These are phyloP conservation scores for Sarocladiaceae sp. DNA, from an alignment of 2,329 filamentous ascomycete species.

Conservation along the genomic window DNA sequence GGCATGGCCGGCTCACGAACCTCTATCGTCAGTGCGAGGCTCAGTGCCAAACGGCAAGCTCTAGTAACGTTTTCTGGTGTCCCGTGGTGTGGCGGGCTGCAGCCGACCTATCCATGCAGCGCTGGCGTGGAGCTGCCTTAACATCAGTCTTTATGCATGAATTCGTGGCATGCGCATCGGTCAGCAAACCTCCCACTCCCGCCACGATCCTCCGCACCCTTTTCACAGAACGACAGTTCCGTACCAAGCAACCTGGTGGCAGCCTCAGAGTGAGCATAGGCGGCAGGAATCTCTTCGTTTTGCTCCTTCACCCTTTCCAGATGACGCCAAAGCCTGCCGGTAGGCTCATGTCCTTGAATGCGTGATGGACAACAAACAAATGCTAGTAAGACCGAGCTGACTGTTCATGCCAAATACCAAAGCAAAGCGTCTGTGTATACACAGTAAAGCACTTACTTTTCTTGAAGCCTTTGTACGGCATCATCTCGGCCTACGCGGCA, in stretches of 20 bases:
- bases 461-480: too few species aligned
- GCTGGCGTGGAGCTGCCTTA: slow-evolving; percentile 8
- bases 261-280: background rate
- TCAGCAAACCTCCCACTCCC: slow-evolving; percentile 2
- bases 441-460: too few species aligned
- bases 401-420: too few species aligned
- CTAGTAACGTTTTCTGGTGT: slow-evolving; percentile 1
- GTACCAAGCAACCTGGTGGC: background rate
- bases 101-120: slow-evolving; percentile 4
- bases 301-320: too few species aligned
- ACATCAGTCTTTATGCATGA: slow-evolving; percentile 33
- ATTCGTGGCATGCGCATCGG: slow-evolving; percentile 29
- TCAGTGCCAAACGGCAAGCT: slow-evolving; percentile 3
- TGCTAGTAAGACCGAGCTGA: too few species aligned
- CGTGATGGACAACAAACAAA: too few species aligned
- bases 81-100: slow-evolving; percentile 2
- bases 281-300: too few species aligned
- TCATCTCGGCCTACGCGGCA: too few species aligned
- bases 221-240: background rate
- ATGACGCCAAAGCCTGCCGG: too few species aligned
- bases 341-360: too few species aligned
- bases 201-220: slow-evolving; percentile 4
- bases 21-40: background rate
- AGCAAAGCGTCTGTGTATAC: too few species aligned
- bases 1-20: slow-evolving; percentile 4